Conservation (phyloP, 805 yeast genomes). For the Candida suzukii region DNA sequence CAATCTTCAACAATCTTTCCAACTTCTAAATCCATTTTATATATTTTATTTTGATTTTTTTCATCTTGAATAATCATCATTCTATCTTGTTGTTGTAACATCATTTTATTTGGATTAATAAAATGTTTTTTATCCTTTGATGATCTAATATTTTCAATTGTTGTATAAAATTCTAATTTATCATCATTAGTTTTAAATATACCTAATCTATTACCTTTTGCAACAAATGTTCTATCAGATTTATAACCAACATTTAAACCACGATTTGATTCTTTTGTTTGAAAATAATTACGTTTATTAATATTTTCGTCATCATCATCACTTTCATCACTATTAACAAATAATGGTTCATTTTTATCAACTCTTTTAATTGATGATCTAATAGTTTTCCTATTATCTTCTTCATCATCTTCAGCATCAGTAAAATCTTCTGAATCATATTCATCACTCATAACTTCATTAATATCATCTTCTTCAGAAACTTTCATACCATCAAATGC, state of each 20-base stretch:
- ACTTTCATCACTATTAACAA: conserved; percentile 30
- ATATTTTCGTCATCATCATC: conserved; percentile 29
- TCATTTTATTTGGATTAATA: conserved; percentile 52
- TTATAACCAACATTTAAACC: conserved; percentile 64
- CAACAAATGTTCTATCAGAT: conserved; percentile 70
- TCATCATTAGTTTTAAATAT: conserved; percentile 58
- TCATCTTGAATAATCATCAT: conserved; percentile 59
- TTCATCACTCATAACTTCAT: conserved; percentile 26
- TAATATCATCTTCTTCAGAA: conserved; percentile 22
- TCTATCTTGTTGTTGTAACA: conserved; percentile 74
- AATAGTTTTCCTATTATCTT: conserved; percentile 5
- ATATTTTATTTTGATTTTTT: conserved; percentile 37
- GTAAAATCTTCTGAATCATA: conserved; percentile 16
- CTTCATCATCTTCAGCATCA: conserved; percentile 21
- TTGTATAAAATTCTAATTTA: conserved; percentile 53
- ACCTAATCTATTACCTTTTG: conserved; percentile 74
- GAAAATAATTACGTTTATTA: conserved; percentile 6
- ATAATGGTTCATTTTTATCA: conserved; percentile 10
- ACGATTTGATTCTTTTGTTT: conserved; percentile 41
- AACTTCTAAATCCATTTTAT: conserved; percentile 69
- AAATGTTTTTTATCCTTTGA: conserved; percentile 37
- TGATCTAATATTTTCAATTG: conserved; percentile 54
- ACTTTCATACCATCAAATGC: conserved; percentile 35
- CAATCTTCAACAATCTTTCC: conserved; percentile 88
- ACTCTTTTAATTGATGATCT: neutral